Base-by-base conservation (phyloP, 1,284 basidiomycete species). In the Jaminaea rosea region DNA sequence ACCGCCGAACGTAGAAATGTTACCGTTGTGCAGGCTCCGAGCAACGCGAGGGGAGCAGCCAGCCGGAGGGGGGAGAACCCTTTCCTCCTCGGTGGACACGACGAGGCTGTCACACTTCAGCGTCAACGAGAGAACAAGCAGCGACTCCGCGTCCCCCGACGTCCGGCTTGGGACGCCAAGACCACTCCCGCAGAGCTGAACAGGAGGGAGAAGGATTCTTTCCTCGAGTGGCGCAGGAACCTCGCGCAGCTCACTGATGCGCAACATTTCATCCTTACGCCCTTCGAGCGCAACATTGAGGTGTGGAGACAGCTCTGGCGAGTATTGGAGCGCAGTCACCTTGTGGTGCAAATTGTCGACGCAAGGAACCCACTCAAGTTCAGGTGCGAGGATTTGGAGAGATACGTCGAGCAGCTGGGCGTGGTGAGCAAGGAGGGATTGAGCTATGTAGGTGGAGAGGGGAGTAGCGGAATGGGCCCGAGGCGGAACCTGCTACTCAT, bases 1-100 rank as follows among this genome's bases (percentile, higher is more conserved):
- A 91, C 90, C n/a, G 94, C 72, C 87, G 94, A 97, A 74, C 82
- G 89, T 48, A 81, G 90, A 52, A 97, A 92, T 76, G 83, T 94
- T 58, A 88, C 88, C 67, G 86, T 99, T 53, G 84, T 98, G 50
- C 83, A 84, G 55, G 81, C 66, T 83, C 79, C 78, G 36, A 49
- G 32, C 80, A 24, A 28, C 21, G 19, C 26, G 15, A 44, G 41
- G 21, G 53, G 53, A 24, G 50, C 39, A 17, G 26, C 80, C 17
- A 15, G 4, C 8, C 37, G 47, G 17, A 27, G 49, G 17, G 56
- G 52, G 17, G 56, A 53, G 44, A 97, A 98, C 75, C 89, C 93
- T 0, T 90, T 87, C 75, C 81, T 98, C 36, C 81, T 96, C 39
- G 83, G 82, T 3, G 83, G 85, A 17, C 82, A 86, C 54, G 88